phyloP scores from a whole-genome alignment of 257 asterid genomes.

The Apocynum venetum region DNA sequence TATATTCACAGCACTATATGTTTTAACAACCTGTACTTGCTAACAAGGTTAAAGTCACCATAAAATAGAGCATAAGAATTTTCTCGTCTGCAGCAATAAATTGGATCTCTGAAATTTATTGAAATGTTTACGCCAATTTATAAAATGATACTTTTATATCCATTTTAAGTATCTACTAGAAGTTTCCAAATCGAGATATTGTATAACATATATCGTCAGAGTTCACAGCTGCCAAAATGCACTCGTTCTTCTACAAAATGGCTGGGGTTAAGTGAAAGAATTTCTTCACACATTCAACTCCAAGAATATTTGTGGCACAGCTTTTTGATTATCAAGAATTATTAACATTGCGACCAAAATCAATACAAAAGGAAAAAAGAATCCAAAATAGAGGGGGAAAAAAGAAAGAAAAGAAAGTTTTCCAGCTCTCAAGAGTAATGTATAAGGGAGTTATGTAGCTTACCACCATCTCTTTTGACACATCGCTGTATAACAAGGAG shows the following conservation, averaged over 20 bases:
- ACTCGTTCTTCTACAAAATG: background rate
- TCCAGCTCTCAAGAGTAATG: background rate
- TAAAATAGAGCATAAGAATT: background rate
- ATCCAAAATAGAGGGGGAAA: background rate
- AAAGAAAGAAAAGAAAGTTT: background rate
- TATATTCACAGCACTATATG: no score
- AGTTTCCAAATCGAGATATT: background rate
- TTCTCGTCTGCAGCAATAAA: background rate
- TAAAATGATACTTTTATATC: background rate
- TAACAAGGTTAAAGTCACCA: background rate
- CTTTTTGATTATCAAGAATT: background rate
- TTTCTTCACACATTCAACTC: background rate
- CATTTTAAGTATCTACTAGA: background rate
- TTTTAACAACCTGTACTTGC: background rate
- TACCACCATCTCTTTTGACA: slow-evolving; percentile 62
- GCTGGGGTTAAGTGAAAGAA: no score
- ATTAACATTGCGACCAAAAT: background rate
- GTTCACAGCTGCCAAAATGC: background rate
- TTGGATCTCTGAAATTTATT: no score
- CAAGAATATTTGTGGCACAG: background rate
- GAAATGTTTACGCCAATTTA: background rate
- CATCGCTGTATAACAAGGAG: slow-evolving; percentile 63
- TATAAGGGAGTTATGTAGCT: slow-evolving; percentile 9
- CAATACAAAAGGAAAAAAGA: background rate
- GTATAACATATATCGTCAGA: background rate